phyloP scores from a whole-genome alignment of 2,329 filamentous ascomycete genomes.

The Colletotrichum plurivorum region DNA sequence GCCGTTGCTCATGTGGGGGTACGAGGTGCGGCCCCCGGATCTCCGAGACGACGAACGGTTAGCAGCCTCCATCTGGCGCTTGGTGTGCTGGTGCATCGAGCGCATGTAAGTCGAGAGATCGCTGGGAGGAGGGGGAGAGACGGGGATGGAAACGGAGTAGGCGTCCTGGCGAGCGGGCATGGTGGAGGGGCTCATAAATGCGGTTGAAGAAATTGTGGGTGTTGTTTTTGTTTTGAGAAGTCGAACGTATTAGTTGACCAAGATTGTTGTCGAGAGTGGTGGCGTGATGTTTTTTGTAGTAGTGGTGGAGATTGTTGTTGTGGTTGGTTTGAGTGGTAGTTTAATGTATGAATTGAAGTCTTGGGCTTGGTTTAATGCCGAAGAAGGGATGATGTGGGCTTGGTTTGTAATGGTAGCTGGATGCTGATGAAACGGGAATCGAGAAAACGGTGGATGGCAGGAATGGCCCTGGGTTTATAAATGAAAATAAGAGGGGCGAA shows the following conservation, averaged over 20 bases:
- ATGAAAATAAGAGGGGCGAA: conserved; percentile 40
- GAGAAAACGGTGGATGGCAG: conserved; percentile 33
- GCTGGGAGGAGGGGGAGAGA: conserved; percentile 56
- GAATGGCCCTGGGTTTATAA: conserved; percentile 41
- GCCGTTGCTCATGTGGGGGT: conserved; percentile 49
- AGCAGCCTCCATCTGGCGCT: conserved; percentile 74
- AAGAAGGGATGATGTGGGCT: too few species aligned
- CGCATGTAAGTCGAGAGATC: conserved; percentile 70
- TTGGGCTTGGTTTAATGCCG: not conserved
- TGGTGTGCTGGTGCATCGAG: conserved; percentile 76
- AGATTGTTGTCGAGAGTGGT: not conserved
- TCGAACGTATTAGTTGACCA: not conserved
- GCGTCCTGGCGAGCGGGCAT: conserved; percentile 59
- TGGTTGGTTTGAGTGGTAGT: not conserved
- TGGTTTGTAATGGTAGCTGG: not conserved
- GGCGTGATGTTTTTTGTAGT: not conserved
- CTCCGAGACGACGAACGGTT: conserved; percentile 57
- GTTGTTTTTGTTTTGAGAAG: not conserved
- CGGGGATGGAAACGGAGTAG: conserved; percentile 50
- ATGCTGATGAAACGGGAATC: conserved; percentile 36
- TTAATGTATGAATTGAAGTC: not conserved
- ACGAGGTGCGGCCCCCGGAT: conserved; percentile 37
- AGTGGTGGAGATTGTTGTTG: not conserved
- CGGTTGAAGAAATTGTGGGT: not conserved
- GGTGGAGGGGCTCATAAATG: conserved; percentile 42